A percentile compares a stretch with the other conserved stretches of the same genome.
Conservation (phyloP, 208 protist genomes). For the Acanthamoeba lenticulata region DNA sequence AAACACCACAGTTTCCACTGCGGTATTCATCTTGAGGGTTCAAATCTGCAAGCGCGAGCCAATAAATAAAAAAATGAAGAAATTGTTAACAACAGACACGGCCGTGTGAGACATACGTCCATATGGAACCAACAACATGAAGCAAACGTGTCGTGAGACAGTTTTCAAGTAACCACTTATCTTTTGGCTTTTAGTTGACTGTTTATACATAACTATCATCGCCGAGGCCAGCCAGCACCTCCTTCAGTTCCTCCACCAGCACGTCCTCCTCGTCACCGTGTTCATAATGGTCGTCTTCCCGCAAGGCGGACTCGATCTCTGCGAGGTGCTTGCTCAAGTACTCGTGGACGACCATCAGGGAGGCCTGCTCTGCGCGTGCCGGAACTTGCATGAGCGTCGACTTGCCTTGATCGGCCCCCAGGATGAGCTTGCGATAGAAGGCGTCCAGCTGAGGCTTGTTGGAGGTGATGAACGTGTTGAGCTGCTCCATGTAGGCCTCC, state of each 20-base stretch:
- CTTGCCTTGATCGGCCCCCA: background rate
- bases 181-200: no score
- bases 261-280: background rate
- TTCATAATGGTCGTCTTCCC: background rate
- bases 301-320: background rate
- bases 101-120: no score
- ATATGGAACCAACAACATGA: no score
- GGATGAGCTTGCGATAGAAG: background rate
- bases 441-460: conserved; percentile 35
- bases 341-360: background rate
- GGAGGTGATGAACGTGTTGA: conserved; percentile 75
- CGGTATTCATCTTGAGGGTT: no score
- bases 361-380: background rate
- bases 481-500: conserved; percentile 72
- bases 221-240: background rate
- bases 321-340: background rate
- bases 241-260: background rate
- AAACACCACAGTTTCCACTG: background rate
- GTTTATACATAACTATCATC: background rate
- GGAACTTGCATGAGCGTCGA: background rate
- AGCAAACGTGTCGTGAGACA: no score
- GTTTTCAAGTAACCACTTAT: no score
- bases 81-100: no score
- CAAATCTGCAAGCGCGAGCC: no score
- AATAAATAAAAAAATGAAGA: no score